Evolutionary conservation across 164 flowering plant genomes (phyloP).

Genomic region (Chimonanthus salicifolius): DNA sequence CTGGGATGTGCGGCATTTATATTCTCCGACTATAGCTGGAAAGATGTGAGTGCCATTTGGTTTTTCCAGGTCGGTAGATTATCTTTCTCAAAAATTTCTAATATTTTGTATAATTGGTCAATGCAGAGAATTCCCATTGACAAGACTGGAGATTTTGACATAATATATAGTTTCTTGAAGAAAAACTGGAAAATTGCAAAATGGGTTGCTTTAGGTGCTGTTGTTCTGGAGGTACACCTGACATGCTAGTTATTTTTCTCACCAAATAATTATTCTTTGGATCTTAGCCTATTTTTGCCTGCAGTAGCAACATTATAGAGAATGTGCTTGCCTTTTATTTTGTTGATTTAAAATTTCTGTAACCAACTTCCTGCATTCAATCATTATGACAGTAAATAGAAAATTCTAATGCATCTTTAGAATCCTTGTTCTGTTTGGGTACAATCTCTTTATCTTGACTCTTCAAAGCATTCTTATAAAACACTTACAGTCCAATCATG

Average conservation of each 20-base stretch:
- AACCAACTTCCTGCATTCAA: not conserved
- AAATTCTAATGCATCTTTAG: not conserved
- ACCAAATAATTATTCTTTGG: not conserved
- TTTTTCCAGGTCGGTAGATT: not conserved
- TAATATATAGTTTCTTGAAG: slow-evolving; percentile 65
- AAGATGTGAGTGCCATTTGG: slow-evolving; percentile 42
- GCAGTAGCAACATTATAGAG: not conserved
- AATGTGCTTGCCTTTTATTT: not conserved
- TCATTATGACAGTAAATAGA: not conserved
- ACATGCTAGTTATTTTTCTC: not conserved
- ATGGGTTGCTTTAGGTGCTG: slow-evolving; percentile 91
- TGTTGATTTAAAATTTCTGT: too few relatives aligned
- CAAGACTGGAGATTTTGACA: slow-evolving; percentile 74
- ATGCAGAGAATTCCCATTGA: slow-evolving; percentile 72
- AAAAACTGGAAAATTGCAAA: slow-evolving; percentile 71
- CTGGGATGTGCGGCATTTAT: slow-evolving; percentile 85
- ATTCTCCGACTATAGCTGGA: slow-evolving; percentile 87
- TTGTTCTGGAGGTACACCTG: slow-evolving; percentile 65
- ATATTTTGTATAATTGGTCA: not conserved
- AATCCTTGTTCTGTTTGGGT: not conserved
- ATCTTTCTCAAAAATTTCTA: not conserved
- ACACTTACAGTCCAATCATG: not conserved
- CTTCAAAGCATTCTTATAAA: not conserved
- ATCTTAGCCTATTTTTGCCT: not conserved
- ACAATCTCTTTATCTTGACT: too few relatives aligned